These are phyloP conservation scores for Smithsoniella earleae DNA, from an alignment of 163 green algal genomes.

Conservation along the genomic window DNA sequence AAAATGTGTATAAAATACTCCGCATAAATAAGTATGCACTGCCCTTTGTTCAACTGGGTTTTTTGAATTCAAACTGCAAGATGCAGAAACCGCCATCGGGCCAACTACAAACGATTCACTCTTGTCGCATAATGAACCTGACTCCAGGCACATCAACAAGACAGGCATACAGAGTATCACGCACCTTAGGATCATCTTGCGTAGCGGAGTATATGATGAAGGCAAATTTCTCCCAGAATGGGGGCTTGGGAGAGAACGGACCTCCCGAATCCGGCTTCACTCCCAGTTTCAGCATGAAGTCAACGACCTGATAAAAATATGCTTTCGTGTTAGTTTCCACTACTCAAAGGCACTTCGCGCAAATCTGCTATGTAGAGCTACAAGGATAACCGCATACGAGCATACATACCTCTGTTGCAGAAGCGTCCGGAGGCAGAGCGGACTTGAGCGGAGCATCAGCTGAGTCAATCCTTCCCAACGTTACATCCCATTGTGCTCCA, in stretches of 20 bases:
- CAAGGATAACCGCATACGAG: no score
- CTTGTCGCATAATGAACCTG: no score
- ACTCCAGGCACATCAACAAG: background rate
- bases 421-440: conserved; percentile 39
- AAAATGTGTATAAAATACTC: no score
- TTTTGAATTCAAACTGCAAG: no score
- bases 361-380: no score
- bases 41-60: no score
- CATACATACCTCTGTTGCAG: no score
- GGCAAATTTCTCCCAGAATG: conserved; percentile 59
- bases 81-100: no score
- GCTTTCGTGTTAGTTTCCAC: no score
- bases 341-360: no score
- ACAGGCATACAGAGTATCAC: background rate
- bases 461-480: conserved; percentile 56
- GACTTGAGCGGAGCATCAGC: conserved; percentile 29
- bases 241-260: conserved; percentile 55
- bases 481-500: conserved; percentile 42
- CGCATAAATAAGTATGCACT: no score
- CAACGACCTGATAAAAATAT: conserved; percentile 44
- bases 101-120: no score
- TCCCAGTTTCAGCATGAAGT: conserved; percentile 47
- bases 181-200: conserved; percentile 39
- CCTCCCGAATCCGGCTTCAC: conserved; percentile 39
- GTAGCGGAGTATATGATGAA: conserved; percentile 59